These are phyloP conservation scores for Scalesia atractyloides DNA, from an alignment of 129 eudicot genomes.

Conservation along the genomic window DNA sequence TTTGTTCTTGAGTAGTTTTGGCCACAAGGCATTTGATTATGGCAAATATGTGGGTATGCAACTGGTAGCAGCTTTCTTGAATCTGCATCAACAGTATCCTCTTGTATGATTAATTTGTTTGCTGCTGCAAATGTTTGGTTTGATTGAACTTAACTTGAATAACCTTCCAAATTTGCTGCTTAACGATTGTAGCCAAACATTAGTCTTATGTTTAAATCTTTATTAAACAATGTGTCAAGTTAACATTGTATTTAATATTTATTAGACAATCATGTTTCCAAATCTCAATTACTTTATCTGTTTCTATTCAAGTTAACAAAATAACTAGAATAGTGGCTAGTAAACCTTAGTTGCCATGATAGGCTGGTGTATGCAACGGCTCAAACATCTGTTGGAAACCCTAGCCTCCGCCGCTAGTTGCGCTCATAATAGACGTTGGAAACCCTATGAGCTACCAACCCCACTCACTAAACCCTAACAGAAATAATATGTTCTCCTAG, in stretches of 20 bases:
- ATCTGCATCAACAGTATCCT: not conserved
- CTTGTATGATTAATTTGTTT: not conserved
- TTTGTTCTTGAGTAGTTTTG: slow-evolving; percentile 14
- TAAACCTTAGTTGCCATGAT: not conserved
- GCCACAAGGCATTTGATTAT: not conserved
- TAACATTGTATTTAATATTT: not conserved
- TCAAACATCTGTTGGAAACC: not conserved
- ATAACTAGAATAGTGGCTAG: not conserved
- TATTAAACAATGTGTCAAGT: not conserved
- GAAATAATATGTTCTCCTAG: no score
- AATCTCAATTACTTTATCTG: not conserved
- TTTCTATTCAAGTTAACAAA: not conserved
- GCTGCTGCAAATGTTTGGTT: slow-evolving; percentile 2
- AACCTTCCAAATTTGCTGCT: not conserved
- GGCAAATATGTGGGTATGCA: not conserved
- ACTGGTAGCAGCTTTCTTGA: slow-evolving; percentile 10
- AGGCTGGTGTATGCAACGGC: not conserved
- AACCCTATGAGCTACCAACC: no score
- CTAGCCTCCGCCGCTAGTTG: no score
- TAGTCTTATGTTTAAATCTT: not conserved
- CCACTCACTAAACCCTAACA: no score
- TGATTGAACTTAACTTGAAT: not conserved
- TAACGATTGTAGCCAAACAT: not conserved
- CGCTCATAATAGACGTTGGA: no score
- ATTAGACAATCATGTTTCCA: not conserved